Evolutionary conservation across 2,329 filamentous ascomycete species (phyloP).

Genomic region (Clonostachys solani): DNA sequence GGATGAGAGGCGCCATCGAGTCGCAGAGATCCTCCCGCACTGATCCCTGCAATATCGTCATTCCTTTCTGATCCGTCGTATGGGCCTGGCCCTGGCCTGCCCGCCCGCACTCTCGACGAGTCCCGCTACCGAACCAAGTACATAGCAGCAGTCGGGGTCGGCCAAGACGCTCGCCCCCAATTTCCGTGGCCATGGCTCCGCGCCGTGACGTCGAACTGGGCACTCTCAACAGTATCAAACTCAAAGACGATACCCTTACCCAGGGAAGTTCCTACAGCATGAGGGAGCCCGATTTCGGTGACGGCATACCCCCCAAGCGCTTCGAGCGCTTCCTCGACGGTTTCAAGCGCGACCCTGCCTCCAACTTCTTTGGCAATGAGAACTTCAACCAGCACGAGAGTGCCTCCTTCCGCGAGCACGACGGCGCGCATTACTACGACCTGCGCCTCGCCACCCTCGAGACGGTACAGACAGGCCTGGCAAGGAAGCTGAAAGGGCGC

Average conservation of each 20-base stretch:
- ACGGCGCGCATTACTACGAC: conserved; percentile 48
- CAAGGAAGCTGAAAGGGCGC: conserved; percentile 73
- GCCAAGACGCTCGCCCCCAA: not conserved
- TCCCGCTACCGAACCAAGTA: too few species aligned
- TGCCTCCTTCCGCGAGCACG: conserved; percentile 19
- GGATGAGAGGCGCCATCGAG: too few species aligned
- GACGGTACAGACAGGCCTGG: conserved; percentile 71
- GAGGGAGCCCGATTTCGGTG: conserved; percentile 43
- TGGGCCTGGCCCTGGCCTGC: too few species aligned
- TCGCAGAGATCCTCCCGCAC: too few species aligned
- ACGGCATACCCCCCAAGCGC: conserved; percentile 20
- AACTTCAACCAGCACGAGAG: conserved; percentile 28
- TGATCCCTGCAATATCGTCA: too few species aligned
- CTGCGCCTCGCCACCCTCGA: conserved; percentile 59
- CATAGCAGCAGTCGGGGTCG: too few species aligned
- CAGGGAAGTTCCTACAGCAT: conserved; percentile 46
- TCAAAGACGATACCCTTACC: conserved; percentile 52
- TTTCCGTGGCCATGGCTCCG: conserved; percentile 25
- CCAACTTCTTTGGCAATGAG: conserved; percentile 40
- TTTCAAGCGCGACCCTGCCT: conserved; percentile 57
- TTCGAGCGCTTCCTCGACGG: conserved; percentile 49
- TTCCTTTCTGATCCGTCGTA: too few species aligned
- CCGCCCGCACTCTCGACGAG: too few species aligned
- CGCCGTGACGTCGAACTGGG: conserved; percentile 48
- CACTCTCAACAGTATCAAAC: conserved; percentile 49